Percentiles rank a stretch among this genome's conserved stretches.
phyloP scores from a whole-genome alignment of 768 basidiomycete genomes.

The Calocybe indica region DNA sequence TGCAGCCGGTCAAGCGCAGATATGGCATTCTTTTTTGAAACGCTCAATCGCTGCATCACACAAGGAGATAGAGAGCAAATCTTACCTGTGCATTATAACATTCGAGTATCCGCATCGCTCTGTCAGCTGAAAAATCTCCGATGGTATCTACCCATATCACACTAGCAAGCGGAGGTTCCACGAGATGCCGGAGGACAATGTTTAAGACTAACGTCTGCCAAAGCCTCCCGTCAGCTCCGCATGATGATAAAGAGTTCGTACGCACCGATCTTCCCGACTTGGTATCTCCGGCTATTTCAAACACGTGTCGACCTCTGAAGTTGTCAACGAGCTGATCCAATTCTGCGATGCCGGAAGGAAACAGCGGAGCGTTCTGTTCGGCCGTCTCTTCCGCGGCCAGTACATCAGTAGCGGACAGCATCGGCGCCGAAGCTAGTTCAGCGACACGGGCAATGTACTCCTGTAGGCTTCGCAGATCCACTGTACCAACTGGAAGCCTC shows the following conservation, averaged over 20 bases:
- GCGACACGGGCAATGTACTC: slow-evolving; percentile 32
- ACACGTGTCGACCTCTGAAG: slow-evolving; percentile 43
- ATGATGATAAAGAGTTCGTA: not conserved
- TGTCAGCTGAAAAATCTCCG: slow-evolving; percentile 57
- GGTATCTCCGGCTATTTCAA: slow-evolving; percentile 66
- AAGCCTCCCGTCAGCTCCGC: too few species aligned
- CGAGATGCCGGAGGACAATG: slow-evolving; percentile 49
- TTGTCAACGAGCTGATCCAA: slow-evolving; percentile 50
- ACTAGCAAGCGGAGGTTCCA: slow-evolving; percentile 23
- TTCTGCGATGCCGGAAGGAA: slow-evolving; percentile 35
- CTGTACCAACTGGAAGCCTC: slow-evolving; percentile 41
- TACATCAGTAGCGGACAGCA: slow-evolving; percentile 26
- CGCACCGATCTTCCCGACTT: slow-evolving; percentile 68
- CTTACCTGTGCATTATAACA: slow-evolving; percentile 19
- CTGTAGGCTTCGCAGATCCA: slow-evolving; percentile 44
- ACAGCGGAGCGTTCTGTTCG: slow-evolving; percentile 11
- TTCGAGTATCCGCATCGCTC: slow-evolving; percentile 32
- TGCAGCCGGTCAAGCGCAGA: slow-evolving; percentile 49
- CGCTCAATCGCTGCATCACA: slow-evolving; percentile 3
- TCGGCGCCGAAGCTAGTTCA: slow-evolving; percentile 37
- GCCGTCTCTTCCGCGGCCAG: slow-evolving; percentile 15
- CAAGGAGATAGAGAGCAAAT: not conserved
- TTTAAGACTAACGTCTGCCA: slow-evolving; percentile 60
- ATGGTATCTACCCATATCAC: slow-evolving; percentile 71
- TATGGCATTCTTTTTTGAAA: slow-evolving; percentile 17